Percentiles rank a stretch among this genome's conserved stretches.
These are phyloP conservation scores for Rosellinia necatrix DNA, from an alignment of 2,329 filamentous ascomycete species.

Conservation along the genomic window DNA sequence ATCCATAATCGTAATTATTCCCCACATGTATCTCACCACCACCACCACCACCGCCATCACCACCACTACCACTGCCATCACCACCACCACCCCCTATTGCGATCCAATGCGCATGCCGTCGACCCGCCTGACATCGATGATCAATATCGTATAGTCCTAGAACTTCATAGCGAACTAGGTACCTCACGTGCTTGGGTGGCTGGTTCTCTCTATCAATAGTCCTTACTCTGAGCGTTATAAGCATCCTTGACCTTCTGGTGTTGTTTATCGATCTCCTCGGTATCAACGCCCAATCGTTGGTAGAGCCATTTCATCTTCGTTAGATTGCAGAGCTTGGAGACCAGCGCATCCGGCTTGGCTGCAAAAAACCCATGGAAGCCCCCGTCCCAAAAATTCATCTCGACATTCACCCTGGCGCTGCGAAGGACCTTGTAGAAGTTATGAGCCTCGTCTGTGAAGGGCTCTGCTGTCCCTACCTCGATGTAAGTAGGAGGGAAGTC, in stretches of 20 bases:
- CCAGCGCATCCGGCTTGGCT: constrained; percentile 18
- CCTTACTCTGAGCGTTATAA: constrained; percentile 4
- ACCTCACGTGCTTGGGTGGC: background rate
- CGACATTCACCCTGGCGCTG: constrained; percentile 20
- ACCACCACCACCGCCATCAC: too few relatives aligned
- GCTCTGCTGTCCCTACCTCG: constrained; percentile 25
- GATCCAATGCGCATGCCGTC: too few relatives aligned
- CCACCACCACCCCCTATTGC: too few relatives aligned
- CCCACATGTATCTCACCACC: too few relatives aligned
- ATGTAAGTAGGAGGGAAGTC: constrained; percentile 26
- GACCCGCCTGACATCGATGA: too few relatives aligned
- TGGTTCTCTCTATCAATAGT: background rate
- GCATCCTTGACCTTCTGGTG: constrained; percentile 4
- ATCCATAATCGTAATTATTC: too few relatives aligned
- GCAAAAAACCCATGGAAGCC: constrained; percentile 30
- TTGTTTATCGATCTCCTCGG: constrained; percentile 5
- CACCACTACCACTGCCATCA: too few relatives aligned
- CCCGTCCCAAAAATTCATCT: constrained; percentile 19
- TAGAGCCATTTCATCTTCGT: constrained; percentile 25
- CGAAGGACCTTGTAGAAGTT: constrained; percentile 15
- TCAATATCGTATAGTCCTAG: too few relatives aligned
- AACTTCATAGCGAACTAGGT: background rate
- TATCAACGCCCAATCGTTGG: constrained; percentile 2
- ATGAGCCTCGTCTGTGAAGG: constrained; percentile 25
- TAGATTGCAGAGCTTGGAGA: constrained; percentile 23